phyloP scores from a whole-genome alignment of 352 stramenopile species.

The Peronosclerospora sorghi region DNA sequence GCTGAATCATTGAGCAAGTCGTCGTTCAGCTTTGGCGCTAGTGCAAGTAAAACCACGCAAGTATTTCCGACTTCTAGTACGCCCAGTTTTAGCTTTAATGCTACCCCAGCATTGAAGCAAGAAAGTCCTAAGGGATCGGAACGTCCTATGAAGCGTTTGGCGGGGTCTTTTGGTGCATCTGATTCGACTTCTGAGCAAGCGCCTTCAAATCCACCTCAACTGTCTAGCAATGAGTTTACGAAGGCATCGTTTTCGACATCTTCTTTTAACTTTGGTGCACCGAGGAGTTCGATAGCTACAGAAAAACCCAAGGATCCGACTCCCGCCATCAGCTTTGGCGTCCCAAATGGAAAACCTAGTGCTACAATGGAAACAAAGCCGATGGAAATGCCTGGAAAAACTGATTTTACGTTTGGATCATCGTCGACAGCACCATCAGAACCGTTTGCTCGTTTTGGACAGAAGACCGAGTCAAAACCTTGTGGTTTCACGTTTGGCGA shows the following conservation, averaged over 20 bases:
- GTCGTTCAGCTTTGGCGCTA: no score
- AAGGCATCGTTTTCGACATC: no score
- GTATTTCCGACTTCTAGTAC: conserved; percentile 31
- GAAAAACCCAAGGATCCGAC: no score
- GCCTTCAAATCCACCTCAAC: conserved; percentile 9
- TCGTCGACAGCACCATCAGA: conserved; percentile 12
- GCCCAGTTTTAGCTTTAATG: no score
- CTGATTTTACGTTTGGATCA: conserved; percentile 37
- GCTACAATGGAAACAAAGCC: conserved; percentile 8
- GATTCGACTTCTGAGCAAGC: conserved; percentile 17
- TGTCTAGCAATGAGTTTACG: conserved; percentile 15
- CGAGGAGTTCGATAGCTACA: no score
- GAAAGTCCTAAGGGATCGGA: conserved; percentile 11
- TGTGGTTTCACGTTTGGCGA: conserved; percentile 18
- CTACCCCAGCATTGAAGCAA: conserved; percentile 2
- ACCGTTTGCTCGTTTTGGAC: conserved; percentile 9
- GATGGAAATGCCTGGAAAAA: conserved; percentile 12
- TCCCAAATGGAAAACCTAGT: conserved; percentile 7
- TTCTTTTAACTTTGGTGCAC: no score
- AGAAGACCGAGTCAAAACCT: conserved; percentile 13
- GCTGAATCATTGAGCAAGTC: no score
- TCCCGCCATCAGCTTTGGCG: no score
- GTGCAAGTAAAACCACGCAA: no score
- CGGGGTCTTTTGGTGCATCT: conserved; percentile 11
- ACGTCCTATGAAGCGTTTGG: conserved; percentile 17